These are phyloP conservation scores for Plasmodium vivax DNA, from an alignment of 169 alveolate genomes.

Conservation along the genomic window DNA sequence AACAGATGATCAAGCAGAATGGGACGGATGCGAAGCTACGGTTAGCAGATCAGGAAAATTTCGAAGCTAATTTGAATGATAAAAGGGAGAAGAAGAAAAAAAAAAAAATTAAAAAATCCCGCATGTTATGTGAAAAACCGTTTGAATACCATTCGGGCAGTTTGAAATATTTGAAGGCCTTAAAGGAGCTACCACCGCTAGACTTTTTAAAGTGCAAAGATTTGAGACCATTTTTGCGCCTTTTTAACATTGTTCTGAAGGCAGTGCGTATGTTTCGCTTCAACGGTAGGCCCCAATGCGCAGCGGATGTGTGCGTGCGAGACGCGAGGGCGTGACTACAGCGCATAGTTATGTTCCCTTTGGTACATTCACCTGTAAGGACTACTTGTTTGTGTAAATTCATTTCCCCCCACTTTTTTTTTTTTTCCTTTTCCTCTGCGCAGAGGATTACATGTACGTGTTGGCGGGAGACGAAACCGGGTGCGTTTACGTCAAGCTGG, in stretches of 20 bases:
- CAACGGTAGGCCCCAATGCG: conserved; percentile 1
- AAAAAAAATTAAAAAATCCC: background rate
- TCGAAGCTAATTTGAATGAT: background rate
- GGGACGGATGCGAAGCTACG: background rate
- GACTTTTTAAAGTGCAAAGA: conserved; percentile 57
- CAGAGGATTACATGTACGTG: conserved; percentile 16
- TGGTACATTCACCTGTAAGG: background rate
- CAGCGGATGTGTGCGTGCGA: background rate
- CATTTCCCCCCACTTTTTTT: background rate
- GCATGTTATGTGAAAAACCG: background rate
- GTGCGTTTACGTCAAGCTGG: conserved; percentile 41
- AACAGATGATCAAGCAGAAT: background rate
- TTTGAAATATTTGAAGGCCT: conserved; percentile 40
- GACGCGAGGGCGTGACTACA: background rate
- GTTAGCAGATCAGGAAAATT: background rate
- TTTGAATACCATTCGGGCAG: conserved; percentile 37
- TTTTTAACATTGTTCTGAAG: conserved; percentile 56
- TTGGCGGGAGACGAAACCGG: conserved; percentile 70
- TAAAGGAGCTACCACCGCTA: conserved; percentile 43
- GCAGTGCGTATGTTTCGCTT: background rate
- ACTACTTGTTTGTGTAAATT: background rate
- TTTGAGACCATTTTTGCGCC: conserved; percentile 40
- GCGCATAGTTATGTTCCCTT: background rate
- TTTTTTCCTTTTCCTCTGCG: conserved; percentile 1
- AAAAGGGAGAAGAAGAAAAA: background rate